Conservation (phyloP, 163 green algal species). For the Scenedesmus sp. region DNA sequence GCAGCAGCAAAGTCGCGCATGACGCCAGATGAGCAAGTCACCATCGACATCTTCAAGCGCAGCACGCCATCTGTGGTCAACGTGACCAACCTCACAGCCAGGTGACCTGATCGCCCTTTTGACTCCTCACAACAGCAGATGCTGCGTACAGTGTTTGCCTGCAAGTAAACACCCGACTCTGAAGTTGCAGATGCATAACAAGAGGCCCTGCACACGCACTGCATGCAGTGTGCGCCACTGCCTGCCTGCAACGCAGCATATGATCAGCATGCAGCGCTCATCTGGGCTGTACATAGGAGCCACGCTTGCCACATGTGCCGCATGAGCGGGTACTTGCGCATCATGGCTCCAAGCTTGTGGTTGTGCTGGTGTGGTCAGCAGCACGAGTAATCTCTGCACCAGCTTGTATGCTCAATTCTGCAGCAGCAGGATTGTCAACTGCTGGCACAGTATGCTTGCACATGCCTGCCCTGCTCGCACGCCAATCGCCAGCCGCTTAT, state of each 20-base stretch:
- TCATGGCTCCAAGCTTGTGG: neutral
- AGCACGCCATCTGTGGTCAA: conserved; percentile 71
- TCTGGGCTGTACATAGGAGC: neutral
- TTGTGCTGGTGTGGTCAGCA: neutral
- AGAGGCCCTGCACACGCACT: neutral
- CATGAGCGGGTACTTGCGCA: neutral
- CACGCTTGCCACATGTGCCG: neutral
- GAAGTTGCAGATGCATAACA: neutral
- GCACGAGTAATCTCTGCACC: neutral
- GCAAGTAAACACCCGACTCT: too few species aligned
- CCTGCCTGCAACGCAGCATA: neutral
- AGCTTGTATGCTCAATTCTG: neutral
- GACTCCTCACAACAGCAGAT: neutral
- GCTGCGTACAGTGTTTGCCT: neutral
- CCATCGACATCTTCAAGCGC: conserved; percentile 71
- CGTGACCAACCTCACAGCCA: conserved; percentile 70
- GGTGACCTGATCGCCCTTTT: conserved; percentile 31
- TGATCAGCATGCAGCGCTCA: neutral
- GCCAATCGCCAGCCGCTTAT: too few species aligned
- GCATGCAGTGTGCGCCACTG: neutral
- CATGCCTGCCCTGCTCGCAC: neutral
- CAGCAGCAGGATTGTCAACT: neutral
- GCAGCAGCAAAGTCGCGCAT: conserved; percentile 53
- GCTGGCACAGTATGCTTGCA: neutral
- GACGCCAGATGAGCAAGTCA: conserved; percentile 69